phyloP scores from a whole-genome alignment of 805 yeast species.

The Candida odintsovae region DNA sequence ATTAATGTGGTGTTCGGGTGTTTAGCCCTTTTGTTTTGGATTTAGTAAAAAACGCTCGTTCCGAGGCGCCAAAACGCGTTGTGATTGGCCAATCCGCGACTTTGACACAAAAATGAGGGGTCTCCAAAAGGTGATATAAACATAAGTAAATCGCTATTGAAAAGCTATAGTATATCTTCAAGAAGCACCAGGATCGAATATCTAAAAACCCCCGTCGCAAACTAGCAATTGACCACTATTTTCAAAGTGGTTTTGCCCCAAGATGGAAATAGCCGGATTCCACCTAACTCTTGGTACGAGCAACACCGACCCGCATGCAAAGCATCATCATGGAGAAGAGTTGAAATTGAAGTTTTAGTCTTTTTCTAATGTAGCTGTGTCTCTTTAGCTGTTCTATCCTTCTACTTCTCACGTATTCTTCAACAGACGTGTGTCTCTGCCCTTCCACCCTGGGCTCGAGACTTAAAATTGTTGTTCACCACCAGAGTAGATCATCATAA shows the following conservation, averaged over 20 bases:
- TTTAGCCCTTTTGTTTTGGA: neutral
- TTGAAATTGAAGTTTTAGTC: neutral
- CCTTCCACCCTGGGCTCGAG: too few relatives aligned
- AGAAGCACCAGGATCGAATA: too few relatives aligned
- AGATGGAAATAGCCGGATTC: neutral
- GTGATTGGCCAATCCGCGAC: neutral
- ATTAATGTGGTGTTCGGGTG: neutral
- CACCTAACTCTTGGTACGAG: too few relatives aligned
- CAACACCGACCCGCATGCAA: too few relatives aligned
- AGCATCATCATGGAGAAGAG: too few relatives aligned
- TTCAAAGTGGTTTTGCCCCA: neutral
- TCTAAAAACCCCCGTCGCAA: too few relatives aligned
- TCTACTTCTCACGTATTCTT: neutral
- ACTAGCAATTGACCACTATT: neutral
- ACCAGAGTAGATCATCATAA: neutral
- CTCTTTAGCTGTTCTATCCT: neutral
- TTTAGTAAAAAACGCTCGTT: constrained; percentile 1
- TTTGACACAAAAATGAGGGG: constrained; percentile 1
- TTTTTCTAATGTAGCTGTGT: neutral
- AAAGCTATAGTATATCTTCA: neutral
- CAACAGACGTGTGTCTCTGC: neutral
- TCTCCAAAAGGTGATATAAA: neutral
- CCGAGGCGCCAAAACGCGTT: neutral
- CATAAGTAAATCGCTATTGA: neutral
- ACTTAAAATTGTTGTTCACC: neutral